These are phyloP conservation scores for Trebouxiophyceae sp. DNA, from an alignment of 163 green algal species.

Conservation along the genomic window DNA sequence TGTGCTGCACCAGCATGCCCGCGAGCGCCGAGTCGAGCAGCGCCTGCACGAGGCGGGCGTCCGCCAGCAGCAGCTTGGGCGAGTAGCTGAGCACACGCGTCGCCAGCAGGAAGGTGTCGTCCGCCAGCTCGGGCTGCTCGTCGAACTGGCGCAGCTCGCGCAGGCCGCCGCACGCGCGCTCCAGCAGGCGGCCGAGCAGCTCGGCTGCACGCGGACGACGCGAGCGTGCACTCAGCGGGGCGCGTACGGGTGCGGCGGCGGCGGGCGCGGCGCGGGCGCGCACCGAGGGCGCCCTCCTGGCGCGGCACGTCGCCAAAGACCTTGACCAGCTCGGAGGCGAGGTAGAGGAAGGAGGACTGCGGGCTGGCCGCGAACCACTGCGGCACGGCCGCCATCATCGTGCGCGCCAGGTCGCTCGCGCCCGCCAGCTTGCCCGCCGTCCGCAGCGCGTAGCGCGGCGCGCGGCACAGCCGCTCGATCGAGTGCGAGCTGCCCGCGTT, in stretches of 20 bases:
- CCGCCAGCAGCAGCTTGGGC: slow-evolving; percentile 44
- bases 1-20: slow-evolving; percentile 43
- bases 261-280: background rate
- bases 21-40: slow-evolving; percentile 31
- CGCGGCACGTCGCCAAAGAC: slow-evolving; percentile 54
- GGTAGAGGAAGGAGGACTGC: slow-evolving; percentile 79
- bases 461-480: slow-evolving; percentile 38
- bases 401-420: slow-evolving; percentile 33
- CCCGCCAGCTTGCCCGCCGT: slow-evolving; percentile 31
- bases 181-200: slow-evolving; percentile 49
- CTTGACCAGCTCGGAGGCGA: slow-evolving; percentile 85
- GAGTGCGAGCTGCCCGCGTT: slow-evolving; percentile 14
- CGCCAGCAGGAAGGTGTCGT: slow-evolving; percentile 81
- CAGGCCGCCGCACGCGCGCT: slow-evolving; percentile 32
- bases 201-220: no score
- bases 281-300: slow-evolving; percentile 33
- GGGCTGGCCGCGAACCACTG: slow-evolving; percentile 36
- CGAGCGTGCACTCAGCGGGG: no score
- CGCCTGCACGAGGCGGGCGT: slow-evolving; percentile 25
- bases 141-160: slow-evolving; percentile 20
- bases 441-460: slow-evolving; percentile 49
- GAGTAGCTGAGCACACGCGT: slow-evolving; percentile 39
- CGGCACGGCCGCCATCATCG: slow-evolving; percentile 50
- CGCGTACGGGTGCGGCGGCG: no score
- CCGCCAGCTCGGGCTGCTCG: slow-evolving; percentile 56